Percentiles rank a stretch among this genome's conserved stretches.
Evolutionary conservation across 305 asterid genomes (phyloP).

Genomic region (Fraxinus latifolia): DNA sequence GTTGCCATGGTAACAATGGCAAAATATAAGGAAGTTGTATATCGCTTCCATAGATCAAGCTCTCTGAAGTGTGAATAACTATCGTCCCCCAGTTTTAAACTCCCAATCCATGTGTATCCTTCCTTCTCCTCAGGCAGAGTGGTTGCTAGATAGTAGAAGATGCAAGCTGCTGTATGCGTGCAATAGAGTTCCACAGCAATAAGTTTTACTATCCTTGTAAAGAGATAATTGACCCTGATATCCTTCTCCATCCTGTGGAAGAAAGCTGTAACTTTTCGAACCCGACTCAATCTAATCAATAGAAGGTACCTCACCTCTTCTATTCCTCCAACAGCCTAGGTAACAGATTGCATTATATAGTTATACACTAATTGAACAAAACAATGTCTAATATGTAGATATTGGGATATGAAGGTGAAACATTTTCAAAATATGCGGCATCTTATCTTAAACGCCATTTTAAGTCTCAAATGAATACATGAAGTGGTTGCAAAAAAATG

Average conservation of each 20-base stretch:
- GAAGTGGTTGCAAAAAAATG: background rate
- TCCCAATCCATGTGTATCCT: slow-evolving; percentile 94
- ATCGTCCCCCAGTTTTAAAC: slow-evolving; percentile 75
- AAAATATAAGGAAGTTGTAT: slow-evolving; percentile 74
- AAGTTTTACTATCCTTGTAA: slow-evolving; percentile 75
- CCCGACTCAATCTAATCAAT: slow-evolving; percentile 76
- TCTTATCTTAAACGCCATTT: background rate
- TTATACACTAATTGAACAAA: background rate
- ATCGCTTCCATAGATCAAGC: slow-evolving; percentile 72
- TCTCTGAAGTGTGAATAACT: slow-evolving; percentile 70
- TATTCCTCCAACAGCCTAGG: slow-evolving; percentile 54
- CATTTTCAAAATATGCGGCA: background rate
- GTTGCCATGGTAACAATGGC: slow-evolving; percentile 96
- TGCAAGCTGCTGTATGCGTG: slow-evolving; percentile 97
- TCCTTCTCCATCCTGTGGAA: slow-evolving; percentile 77
- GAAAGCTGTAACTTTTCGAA: slow-evolving; percentile 55
- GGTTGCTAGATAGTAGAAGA: slow-evolving; percentile 84
- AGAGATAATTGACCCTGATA: slow-evolving; percentile 74
- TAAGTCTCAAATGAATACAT: background rate
- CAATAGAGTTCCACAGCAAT: slow-evolving; percentile 76
- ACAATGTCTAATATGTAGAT: background rate
- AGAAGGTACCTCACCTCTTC: slow-evolving; percentile 78
- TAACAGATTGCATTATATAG: background rate
- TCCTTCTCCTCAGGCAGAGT: slow-evolving; percentile 73
- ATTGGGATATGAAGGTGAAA: background rate